A percentile compares a stretch with the other conserved stretches of the same genome.
phyloP scores from a whole-genome alignment of 139 green algal genomes.

The Ostreobium quekettii region DNA sequence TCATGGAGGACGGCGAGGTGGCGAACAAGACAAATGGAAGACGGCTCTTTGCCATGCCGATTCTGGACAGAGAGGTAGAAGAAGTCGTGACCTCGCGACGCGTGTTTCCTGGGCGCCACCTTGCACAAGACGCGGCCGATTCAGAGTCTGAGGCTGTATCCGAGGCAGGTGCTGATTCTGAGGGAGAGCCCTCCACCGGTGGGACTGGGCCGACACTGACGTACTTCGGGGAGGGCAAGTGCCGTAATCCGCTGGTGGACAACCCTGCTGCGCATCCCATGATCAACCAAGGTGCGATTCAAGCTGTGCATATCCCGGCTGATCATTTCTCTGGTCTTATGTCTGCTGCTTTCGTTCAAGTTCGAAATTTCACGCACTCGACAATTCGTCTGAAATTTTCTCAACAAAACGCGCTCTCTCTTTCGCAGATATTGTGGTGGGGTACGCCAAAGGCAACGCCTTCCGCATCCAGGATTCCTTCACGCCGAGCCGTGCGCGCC shows the following conservation, averaged over 20 bases:
- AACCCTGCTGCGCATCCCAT: constrained; percentile 13
- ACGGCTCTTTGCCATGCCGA: neutral
- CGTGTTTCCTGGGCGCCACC: neutral
- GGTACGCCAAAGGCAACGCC: neutral
- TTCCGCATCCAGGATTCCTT: constrained; percentile 23
- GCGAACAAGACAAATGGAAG: neutral
- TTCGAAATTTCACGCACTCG: no score
- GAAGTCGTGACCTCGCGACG: neutral
- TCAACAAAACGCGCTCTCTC: no score
- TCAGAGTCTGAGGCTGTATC: constrained; percentile 5
- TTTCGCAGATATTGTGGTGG: constrained; percentile 15
- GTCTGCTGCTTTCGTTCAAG: no score
- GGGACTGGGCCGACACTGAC: neutral
- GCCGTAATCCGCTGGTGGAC: neutral
- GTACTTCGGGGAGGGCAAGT: neutral
- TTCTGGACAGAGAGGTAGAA: neutral
- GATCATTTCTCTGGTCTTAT: no score
- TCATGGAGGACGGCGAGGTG: no score
- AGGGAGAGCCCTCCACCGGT: neutral
- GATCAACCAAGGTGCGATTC: constrained; percentile 25
- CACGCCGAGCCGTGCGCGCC: constrained; percentile 13
- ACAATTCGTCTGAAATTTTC: no score
- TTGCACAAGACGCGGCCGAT: neutral
- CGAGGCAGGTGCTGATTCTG: constrained; percentile 7
- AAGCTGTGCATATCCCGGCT: no score